Conservation (phyloP, 306 rosid genomes). For the Trifolium subterraneum region DNA sequence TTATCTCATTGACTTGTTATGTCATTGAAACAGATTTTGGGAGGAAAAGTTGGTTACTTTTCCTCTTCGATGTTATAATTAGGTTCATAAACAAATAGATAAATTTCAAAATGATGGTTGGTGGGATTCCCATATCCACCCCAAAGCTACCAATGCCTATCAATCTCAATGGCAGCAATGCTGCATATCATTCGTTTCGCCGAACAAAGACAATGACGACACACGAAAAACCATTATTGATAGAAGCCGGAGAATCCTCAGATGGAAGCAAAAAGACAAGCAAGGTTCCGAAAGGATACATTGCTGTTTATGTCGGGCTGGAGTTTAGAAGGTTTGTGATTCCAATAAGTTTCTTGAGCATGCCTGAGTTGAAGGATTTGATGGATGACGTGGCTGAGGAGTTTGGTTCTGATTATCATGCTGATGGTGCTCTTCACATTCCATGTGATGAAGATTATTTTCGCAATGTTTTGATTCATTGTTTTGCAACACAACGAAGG, state of each 20-base stretch:
- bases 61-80: background rate
- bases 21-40: background rate
- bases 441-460: slow-evolving; percentile 70
- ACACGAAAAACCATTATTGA: slow-evolving; percentile 27
- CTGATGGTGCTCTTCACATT: slow-evolving; percentile 51
- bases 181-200: background rate
- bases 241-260: slow-evolving; percentile 19
- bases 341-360: slow-evolving; percentile 55
- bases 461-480: slow-evolving; percentile 38
- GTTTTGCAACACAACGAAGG: slow-evolving; percentile 27
- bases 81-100: background rate
- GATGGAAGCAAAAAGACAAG: background rate
- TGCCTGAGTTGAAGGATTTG: slow-evolving; percentile 52
- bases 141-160: background rate
- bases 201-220: background rate
- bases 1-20: background rate
- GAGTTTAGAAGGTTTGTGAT: slow-evolving; percentile 54
- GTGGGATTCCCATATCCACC: background rate
- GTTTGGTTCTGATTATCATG: slow-evolving; percentile 53
- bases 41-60: slow-evolving; percentile 33
- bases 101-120: slow-evolving; percentile 28
- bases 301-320: slow-evolving; percentile 64
- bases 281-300: slow-evolving; percentile 55
- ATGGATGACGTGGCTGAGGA: slow-evolving; percentile 63
- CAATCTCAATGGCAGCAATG: background rate